Conservation (phyloP, 1,284 basidiomycete species). For the Microbotryum violaceum region DNA sequence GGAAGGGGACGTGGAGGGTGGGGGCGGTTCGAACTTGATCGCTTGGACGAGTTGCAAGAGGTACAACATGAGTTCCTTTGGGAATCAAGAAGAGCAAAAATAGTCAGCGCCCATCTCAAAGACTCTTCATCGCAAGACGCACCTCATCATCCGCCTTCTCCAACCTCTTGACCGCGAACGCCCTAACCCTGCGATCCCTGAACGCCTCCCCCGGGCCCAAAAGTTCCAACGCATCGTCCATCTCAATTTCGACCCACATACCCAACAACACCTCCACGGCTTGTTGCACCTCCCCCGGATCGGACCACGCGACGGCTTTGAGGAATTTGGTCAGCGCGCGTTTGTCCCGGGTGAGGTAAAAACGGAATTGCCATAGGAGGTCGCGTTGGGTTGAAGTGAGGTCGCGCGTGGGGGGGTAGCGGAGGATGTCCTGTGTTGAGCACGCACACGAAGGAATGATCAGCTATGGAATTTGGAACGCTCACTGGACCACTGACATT, state of each 20-base stretch:
- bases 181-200: constrained; percentile 80
- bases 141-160: constrained; percentile 82
- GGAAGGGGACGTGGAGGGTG: constrained; percentile 7
- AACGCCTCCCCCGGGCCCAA: constrained; percentile 71
- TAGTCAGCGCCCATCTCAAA: too few species aligned
- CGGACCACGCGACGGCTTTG: constrained; percentile 95
- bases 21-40: constrained; percentile 70
- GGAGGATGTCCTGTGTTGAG: constrained; percentile 65
- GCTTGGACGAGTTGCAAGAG: constrained; percentile 95
- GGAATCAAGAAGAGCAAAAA: too few species aligned
- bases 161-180: constrained; percentile 87
- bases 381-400: constrained; percentile 91
- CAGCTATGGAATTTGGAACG: background rate
- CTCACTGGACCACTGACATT: constrained; percentile 51
- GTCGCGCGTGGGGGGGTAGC: constrained; percentile 79
- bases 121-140: too few species aligned
- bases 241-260: constrained; percentile 94
- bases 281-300: constrained; percentile 91
- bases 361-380: constrained; percentile 95
- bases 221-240: constrained; percentile 91
- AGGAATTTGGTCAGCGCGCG: constrained; percentile 85
- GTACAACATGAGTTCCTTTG: constrained; percentile 67
- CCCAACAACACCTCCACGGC: constrained; percentile 93
- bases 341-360: constrained; percentile 85
- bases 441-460: too few species aligned